Evolutionary conservation across 176 grass and related monocot species (phyloP).

Genomic region (Musa beccarii): DNA sequence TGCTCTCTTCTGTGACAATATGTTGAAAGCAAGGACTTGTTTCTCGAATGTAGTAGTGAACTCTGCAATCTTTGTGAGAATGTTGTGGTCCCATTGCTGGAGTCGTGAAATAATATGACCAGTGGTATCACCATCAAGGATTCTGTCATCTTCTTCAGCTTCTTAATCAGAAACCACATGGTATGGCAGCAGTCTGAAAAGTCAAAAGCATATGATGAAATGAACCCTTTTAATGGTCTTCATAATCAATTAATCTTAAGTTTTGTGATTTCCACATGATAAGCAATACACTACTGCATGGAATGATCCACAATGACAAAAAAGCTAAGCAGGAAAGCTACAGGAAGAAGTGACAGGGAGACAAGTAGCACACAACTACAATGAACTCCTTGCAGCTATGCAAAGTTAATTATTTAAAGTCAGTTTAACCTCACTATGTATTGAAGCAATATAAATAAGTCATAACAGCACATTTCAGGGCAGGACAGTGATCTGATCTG

Average conservation of each 20-base stretch:
- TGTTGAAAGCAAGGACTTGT: constrained; percentile 93
- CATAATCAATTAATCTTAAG: background rate
- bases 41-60: constrained; percentile 93
- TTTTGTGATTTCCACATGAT: background rate
- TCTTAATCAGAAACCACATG: constrained; percentile 97
- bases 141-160: constrained; percentile 97
- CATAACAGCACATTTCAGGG: background rate
- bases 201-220: background rate
- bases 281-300: background rate
- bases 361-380: background rate
- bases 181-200: constrained; percentile 79
- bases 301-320: background rate
- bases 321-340: background rate
- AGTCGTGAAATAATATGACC: constrained; percentile 71
- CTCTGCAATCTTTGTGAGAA: constrained; percentile 86
- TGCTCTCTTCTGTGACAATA: constrained; percentile 80
- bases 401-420: too few species aligned
- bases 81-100: constrained; percentile 99
- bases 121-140: constrained; percentile 59
- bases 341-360: background rate
- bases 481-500: background rate
- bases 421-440: background rate
- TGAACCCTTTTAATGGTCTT: background rate
- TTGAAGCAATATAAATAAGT: background rate
- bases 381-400: background rate